phyloP scores from a whole-genome alignment of 2,329 filamentous ascomycete genomes.

The Exophiala aquamarina region DNA sequence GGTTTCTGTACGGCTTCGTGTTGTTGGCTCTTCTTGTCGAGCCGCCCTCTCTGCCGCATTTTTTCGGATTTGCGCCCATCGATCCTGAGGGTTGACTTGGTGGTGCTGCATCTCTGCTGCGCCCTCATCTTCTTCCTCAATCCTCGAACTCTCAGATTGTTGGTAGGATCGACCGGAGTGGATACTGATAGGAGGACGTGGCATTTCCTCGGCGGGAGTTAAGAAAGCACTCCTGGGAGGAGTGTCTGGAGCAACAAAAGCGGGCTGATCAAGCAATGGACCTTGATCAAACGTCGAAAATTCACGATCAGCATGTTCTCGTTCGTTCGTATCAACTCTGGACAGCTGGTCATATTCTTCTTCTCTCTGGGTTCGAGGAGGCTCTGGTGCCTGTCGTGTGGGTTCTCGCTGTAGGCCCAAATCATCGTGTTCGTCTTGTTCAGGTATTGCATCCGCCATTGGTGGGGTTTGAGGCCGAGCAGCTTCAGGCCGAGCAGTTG shows the following conservation, averaged over 20 bases:
- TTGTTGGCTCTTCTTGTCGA: conserved; percentile 62
- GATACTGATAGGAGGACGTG: conserved; percentile 26
- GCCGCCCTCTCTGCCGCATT: conserved; percentile 83
- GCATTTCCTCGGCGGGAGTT: conserved; percentile 20
- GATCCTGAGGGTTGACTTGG: conserved; percentile 58
- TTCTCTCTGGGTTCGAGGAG: conserved; percentile 47
- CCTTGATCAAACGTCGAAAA: conserved; percentile 81
- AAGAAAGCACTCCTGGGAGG: conserved; percentile 32
- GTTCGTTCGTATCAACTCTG: conserved; percentile 56
- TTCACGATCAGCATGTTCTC: conserved; percentile 45
- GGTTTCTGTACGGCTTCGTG: conserved; percentile 53
- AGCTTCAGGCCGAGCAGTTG: conserved; percentile 2
- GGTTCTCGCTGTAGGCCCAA: background rate
- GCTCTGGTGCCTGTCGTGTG: conserved; percentile 18
- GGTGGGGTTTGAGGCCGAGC: conserved; percentile 5
- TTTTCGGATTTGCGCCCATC: conserved; percentile 95
- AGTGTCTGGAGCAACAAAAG: conserved; percentile 67
- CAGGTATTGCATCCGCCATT: conserved; percentile 20
- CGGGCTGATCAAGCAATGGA: conserved; percentile 80
- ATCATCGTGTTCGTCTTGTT: conserved; percentile 28
- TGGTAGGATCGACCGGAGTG: conserved; percentile 17
- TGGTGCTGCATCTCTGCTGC: conserved; percentile 17
- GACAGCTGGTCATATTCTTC: conserved; percentile 58
- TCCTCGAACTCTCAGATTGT: conserved; percentile 11
- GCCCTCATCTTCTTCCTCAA: conserved; percentile 29